phyloP scores from a whole-genome alignment of 768 basidiomycete species.

The Boletus pseudo-olivaceus region DNA sequence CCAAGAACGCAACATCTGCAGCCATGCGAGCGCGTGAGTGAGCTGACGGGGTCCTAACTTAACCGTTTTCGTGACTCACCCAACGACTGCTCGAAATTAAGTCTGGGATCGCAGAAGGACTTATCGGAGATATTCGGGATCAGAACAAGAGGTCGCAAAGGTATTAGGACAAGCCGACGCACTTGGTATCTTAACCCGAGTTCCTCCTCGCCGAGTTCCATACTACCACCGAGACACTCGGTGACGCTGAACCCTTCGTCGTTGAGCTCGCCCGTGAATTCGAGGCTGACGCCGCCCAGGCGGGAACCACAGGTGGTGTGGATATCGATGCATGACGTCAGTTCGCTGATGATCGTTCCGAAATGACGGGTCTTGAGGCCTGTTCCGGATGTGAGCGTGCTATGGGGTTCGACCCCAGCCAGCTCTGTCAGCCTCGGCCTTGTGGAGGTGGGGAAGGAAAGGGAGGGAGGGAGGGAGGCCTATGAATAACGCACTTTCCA shows the following conservation, averaged over 20 bases:
- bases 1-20: constrained; percentile 81
- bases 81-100: constrained; percentile 94
- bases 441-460: neutral
- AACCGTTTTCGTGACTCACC: constrained; percentile 46
- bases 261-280: constrained; percentile 89
- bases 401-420: constrained; percentile 25
- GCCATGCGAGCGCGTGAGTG: neutral
- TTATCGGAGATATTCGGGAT: constrained; percentile 24
- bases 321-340: constrained; percentile 77
- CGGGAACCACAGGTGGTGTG: constrained; percentile 72
- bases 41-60: neutral
- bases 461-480: neutral
- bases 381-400: constrained; percentile 75
- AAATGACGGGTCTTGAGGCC: constrained; percentile 92
- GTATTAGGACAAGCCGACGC: constrained; percentile 8
- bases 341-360: constrained; percentile 82
- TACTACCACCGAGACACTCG: constrained; percentile 94
- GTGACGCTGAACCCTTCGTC: constrained; percentile 94
- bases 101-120: constrained; percentile 91
- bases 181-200: constrained; percentile 89
- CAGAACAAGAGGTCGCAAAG: neutral
- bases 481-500: constrained; percentile 70
- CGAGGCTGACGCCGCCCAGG: constrained; percentile 81
- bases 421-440: neutral
- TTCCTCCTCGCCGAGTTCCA: constrained; percentile 88